Percentiles rank a stretch among this genome's conserved stretches.
Conservation (phyloP, 2,329 filamentous ascomycete genomes). For the Aspergillus neotritici region DNA sequence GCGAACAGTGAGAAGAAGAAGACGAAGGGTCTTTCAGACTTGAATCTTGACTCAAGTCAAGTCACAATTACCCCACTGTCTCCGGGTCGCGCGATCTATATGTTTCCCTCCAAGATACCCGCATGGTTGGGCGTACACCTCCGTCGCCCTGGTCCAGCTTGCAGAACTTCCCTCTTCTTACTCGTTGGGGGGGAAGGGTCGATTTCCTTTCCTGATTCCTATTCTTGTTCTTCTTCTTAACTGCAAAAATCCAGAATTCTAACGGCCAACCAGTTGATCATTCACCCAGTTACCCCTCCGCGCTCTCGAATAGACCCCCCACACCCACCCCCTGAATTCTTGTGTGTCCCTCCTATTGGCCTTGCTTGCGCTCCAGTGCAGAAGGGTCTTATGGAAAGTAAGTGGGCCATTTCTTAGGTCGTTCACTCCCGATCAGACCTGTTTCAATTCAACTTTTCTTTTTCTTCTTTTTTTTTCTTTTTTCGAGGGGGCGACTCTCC, state of each 20-base stretch:
- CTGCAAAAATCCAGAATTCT: no score
- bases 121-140: no score
- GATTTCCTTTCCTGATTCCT: no score
- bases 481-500: background rate
- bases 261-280: conserved; percentile 1
- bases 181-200: no score
- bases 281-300: background rate
- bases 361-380: conserved; percentile 16
- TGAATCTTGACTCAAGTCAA: no score
- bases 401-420: conserved; percentile 13
- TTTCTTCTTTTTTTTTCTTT: background rate
- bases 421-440: background rate
- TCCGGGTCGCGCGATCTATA: no score
- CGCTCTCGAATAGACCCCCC: conserved; percentile 7
- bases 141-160: no score
- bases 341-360: conserved; percentile 8
- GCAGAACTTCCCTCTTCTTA: no score
- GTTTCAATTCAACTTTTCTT: background rate
- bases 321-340: conserved; percentile 15
- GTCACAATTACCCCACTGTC: no score
- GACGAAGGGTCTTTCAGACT: no score
- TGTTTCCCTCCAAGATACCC: no score
- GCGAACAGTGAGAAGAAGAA: background rate
- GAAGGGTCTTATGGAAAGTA: conserved; percentile 36
- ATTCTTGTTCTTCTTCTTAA: no score